These are phyloP conservation scores for Adansonia digitata DNA, from an alignment of 345 rosid species.

Conservation along the genomic window DNA sequence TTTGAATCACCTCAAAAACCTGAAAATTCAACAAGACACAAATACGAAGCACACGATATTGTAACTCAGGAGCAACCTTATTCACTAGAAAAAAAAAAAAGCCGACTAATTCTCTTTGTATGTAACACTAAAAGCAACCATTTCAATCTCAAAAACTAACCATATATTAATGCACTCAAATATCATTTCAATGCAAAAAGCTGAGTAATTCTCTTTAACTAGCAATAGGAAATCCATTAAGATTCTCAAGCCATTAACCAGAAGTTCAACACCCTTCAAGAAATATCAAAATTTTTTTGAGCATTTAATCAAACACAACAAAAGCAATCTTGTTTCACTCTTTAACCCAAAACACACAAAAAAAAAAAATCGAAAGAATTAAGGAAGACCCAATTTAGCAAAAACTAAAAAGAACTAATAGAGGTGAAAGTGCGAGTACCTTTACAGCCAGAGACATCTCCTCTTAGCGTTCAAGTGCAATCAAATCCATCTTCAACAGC, in stretches of 20 bases:
- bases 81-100: neutral
- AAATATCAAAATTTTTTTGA: neutral
- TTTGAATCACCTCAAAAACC: conserved; percentile 70
- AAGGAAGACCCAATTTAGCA: neutral
- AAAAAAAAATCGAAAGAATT: neutral
- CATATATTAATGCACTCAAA: neutral
- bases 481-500: conserved; percentile 72
- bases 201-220: neutral
- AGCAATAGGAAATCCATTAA: too few relatives aligned
- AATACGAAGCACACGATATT: neutral
- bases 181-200: neutral
- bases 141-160: neutral
- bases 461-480: conserved; percentile 86
- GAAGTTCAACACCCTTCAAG: too few relatives aligned
- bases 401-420: neutral
- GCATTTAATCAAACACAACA: conserved; percentile 40
- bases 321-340: conserved; percentile 2
- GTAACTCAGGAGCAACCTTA: neutral
- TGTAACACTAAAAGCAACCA: neutral
- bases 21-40: conserved; percentile 25
- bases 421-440: conserved; percentile 30
- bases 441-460: conserved; percentile 64
- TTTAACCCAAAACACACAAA: neutral
- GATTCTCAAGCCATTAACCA: too few relatives aligned
- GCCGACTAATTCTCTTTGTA: neutral